Evolutionary conservation across 139 green algal genomes (phyloP), one percentile per base, ranked within the genome.

Genomic region (Chlamydomonas schloesseri): DNA sequence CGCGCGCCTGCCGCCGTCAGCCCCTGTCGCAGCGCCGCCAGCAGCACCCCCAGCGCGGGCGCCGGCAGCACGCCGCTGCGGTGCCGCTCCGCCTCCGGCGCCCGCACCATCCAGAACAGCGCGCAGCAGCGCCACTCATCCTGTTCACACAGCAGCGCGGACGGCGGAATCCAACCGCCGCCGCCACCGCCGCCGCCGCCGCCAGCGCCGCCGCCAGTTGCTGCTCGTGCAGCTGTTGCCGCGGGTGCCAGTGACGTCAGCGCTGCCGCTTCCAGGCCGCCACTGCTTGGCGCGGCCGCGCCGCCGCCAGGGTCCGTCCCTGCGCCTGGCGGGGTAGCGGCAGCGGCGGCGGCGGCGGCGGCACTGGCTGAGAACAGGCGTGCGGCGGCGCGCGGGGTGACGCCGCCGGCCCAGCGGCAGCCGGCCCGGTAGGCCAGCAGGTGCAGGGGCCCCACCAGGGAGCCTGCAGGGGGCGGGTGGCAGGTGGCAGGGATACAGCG

Each of bases 321-420:
- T n/a, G n/a, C n/a, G n/a, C n/a, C n/a, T n/a, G n/a, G 42, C 42
- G 42, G 42, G 42, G 42, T 5, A 5, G 42, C 42, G 42, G 42
- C 42, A 13, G 42, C 42, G 6, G 42, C 42, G 5, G 42, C 42
- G 8, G 50, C 9, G 4, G 67, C 23, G 74, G 34, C 10, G 75
- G 75, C 57, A 28, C 26, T 31, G 57, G 17, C 31, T 34, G 58
- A 36, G 57, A 82, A 58, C 36, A 82, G 34, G 11, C 75, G 75
- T 0, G 26, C 34, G 2, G 36, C 58, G 60, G 58, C 33, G 28
- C 75, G 36, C 2, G 75, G 34, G 17, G 21, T 37, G 26, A 82
- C n/a, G 33, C 75, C 75, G 57, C 75, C 75, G 57, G 75, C 72
- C 75, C 75, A 82, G 75, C 75, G 75, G 34, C 33, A n/a, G 37